Conservation (phyloP, 2,329 filamentous ascomycete species). For the Zymoseptoria passerinii region DNA sequence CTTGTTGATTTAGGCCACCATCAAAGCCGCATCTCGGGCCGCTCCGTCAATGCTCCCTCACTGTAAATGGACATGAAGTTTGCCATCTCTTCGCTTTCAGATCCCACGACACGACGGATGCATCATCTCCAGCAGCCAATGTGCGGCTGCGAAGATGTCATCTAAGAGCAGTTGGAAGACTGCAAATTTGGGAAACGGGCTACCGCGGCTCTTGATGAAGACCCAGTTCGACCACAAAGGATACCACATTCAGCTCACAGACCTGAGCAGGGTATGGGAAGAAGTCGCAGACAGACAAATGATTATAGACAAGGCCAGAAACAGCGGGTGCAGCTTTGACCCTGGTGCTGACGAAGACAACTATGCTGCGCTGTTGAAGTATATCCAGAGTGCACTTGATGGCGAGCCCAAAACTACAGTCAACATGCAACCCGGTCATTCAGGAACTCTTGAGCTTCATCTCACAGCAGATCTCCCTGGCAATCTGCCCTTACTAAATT, state of each 20-base stretch:
- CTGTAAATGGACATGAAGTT: background rate
- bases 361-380: constrained; percentile 57
- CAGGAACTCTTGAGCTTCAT: constrained; percentile 40
- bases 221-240: constrained; percentile 45
- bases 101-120: background rate
- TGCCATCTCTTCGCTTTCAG: background rate
- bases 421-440: constrained; percentile 22
- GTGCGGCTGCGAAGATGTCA: constrained; percentile 1
- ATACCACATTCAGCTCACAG: constrained; percentile 61
- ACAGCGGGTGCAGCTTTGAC: constrained; percentile 63
- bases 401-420: constrained; percentile 30
- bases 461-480: constrained; percentile 53
- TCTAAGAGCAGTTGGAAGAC: constrained; percentile 13
- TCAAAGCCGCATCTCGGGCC: background rate
- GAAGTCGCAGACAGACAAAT: constrained; percentile 55
- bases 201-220: constrained; percentile 58
- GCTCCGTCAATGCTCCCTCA: background rate
- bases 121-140: background rate
- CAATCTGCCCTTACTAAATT: constrained; percentile 55
- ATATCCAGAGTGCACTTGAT: constrained; percentile 46
- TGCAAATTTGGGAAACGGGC: constrained; percentile 7
- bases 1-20: too few relatives aligned
- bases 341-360: constrained; percentile 61
- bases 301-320: constrained; percentile 55
- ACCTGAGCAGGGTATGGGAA: constrained; percentile 65